Evolutionary conservation across 805 yeast species (phyloP), one percentile per base, ranked within the genome.

Genomic region (Pichia pseudocactophila): DNA sequence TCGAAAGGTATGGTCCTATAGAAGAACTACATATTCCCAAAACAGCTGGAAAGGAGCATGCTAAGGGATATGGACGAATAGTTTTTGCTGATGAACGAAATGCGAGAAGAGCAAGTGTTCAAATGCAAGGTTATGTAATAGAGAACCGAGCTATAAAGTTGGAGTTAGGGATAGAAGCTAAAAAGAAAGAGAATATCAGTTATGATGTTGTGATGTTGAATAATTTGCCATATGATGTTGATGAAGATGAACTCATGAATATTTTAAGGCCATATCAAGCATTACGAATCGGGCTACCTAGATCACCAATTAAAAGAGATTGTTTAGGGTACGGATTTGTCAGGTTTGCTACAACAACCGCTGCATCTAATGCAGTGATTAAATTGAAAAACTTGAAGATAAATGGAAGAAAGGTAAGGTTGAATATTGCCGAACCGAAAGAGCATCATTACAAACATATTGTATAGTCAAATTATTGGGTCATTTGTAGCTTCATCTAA

Each of bases 241-340:
- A 49, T 3, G 63, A 60, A 27, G 47, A 46, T 2, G 57, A 59
- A 10, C 41, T 60, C 1, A 51, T 57, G 54, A 34, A 45, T 7
- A 15, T 51, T 6, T 51, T 59, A 31, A 56, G 54, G 8, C 57
- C 56, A 1, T 46, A 48, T 22, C 56, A 55, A 26, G 62, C 59
- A 1, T 28, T 57, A n/a, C 37, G 62, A 28, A 51, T 62, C 37
- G 57, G 59, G 16, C 41, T 60, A 13, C 51, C 52, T 12, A 46
- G 55, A 32, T 56, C 62, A 0, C 62, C 63, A 4, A 49, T 56
- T n/a, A 52, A 58, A 1, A 40, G 48, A 13, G 44, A 50, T 36
- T 54, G 60, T 18, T 40, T 58, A 12, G 85, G 84, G 2, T 76
- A 74, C 53, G 86, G 84, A 1, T 80, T 77, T 50, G 65, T 80